Evolutionary conservation across 768 basidiomycete species (phyloP), one percentile per base, ranked within the genome.

Genomic region (Termitomyces sp.): DNA sequence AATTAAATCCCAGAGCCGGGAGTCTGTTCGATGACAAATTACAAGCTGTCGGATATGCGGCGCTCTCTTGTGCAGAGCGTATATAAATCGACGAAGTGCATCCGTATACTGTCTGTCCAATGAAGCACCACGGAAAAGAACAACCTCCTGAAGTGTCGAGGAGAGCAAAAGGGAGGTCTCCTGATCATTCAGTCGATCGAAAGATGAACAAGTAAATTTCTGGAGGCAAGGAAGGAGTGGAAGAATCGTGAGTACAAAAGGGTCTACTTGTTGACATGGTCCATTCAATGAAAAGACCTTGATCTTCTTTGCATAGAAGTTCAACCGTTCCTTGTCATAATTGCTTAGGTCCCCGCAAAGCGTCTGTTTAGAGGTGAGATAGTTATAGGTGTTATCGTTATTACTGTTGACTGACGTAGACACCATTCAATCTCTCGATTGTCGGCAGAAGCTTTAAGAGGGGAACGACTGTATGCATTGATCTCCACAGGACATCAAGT

Each of bases 401-500:
- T 20, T 4, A 26, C 10, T 23, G 16, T 40, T n/a, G 9, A 47
- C 55, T 18, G 33, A 44, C 44, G 28, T 52, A 40, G 5, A 38
- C 4, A 5, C 35, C 50, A 36, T 36, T 36, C 7, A 36, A 3
- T 3, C 7, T 9, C 3, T 55, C n/a, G 5, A 55, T 32, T 23
- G 54, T n/a, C 33, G 54, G 41, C n/a, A 55, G 32, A 32, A 55
- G 54, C 28, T 16, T 41, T 33, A 55, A 41, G 18, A 55, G 41
- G 3, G 53, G 54, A 23, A 55, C 12, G 3, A 55, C 44, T 10
- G 46, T 47, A 30, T 61, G 16, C 33, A 64, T 36, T 7, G 49
- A 51, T 35, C 32, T 47, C 63, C 61, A 64, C 26, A 64, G 38
- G 5, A 35, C 56, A 35, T 64, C 57, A 7, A 60, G 55, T 4